Evolutionary conservation across 2,329 filamentous ascomycete species (phyloP), one percentile per base, ranked within the genome.

Genomic region (Rhinocladiella similis): DNA sequence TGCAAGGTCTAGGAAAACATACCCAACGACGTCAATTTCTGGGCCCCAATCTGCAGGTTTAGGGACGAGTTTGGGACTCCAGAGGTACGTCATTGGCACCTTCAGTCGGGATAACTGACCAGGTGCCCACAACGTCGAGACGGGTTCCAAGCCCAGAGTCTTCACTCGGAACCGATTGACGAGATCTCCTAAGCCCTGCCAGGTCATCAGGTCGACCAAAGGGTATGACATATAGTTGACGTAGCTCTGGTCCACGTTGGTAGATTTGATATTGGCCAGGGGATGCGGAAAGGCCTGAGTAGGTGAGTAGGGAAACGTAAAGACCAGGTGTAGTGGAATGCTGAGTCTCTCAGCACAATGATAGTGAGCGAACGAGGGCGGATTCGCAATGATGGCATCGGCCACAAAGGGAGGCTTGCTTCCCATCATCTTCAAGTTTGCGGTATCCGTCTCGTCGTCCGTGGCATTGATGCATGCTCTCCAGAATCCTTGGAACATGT

Each of bases 401-500:
- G 71, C 71, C 12, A 72, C 63, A 55, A 73, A 73, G 1, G 69
- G 70, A 39, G 54, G 38, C 43, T 80, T 84, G 5, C 78, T 70
- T 1, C 81, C 83, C 81, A 89, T 84, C 81, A 88, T 83, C 67
- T 83, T 85, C 27, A 82, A 66, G 63, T 87, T 89, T 12, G 76
- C 73, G 1, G 73, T 67, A 66, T 89, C 83, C 19, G 76, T 81
- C 65, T 86, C 83, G 61, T 89, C 85, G 61, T 91, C 88, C 0
- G 85, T 89, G 2, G 63, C 56, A 55, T 66, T 87, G 65, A 90
- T 83, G 66, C 89, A 93, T 1, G 88, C 85, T 25, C 87, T 76
- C 89, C 90, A 93, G 73, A 91, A 91, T 0, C 89, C 89, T 58
- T 90, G 80, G 66, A 93, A 91, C 87, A 93, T 93, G 59, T 88